phyloP scores from a whole-genome alignment of 176 grass and related monocot genomes.

The Saccharum spontaneum region DNA sequence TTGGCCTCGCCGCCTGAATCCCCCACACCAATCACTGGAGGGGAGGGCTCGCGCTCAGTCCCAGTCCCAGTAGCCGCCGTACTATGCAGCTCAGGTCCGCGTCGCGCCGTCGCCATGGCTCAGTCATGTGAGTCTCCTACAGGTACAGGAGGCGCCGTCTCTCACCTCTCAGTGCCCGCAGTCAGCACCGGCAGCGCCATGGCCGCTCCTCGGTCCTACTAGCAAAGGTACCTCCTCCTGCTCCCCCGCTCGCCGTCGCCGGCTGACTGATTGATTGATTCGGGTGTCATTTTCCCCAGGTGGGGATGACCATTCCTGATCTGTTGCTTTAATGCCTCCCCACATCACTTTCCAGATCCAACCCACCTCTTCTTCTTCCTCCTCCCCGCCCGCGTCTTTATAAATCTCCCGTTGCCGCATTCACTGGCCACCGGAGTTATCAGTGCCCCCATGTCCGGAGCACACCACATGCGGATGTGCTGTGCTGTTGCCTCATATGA shows the following conservation, averaged over 20 bases:
- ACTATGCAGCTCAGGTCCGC: background rate
- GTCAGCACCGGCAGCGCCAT: constrained; percentile 12
- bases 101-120: constrained; percentile 34
- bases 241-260: background rate
- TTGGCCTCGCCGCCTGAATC: background rate
- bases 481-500: constrained; percentile 51
- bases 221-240: constrained; percentile 36
- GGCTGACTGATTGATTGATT: background rate
- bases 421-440: constrained; percentile 51
- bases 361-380: constrained; percentile 15
- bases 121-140: background rate
- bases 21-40: constrained; percentile 23
- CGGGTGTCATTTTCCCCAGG: constrained; percentile 51
- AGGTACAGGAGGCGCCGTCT: background rate
- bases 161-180: background rate
- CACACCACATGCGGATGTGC: constrained; percentile 45
- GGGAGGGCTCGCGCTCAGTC: background rate
- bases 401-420: constrained; percentile 45
- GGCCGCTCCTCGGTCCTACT: constrained; percentile 21
- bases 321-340: constrained; percentile 33
- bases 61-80: background rate
- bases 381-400: constrained; percentile 19
- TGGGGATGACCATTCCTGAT: constrained; percentile 45
- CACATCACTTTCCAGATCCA: constrained; percentile 60
- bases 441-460: constrained; percentile 46